Conservation (phyloP, 2,329 filamentous ascomycete genomes). For the Aspergillus pseudoviridinutans region DNA sequence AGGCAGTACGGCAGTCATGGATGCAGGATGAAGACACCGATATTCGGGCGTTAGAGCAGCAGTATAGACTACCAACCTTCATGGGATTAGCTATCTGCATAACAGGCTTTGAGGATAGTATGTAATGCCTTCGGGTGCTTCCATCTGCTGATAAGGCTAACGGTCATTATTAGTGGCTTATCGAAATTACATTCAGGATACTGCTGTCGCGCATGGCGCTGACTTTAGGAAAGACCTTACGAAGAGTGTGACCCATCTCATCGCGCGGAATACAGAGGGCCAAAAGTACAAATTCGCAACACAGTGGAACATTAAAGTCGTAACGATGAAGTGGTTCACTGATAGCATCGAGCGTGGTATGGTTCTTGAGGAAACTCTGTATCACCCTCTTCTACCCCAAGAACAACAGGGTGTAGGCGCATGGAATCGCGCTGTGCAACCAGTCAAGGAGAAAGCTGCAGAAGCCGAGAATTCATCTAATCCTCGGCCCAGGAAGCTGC, state of each 20-base stretch:
- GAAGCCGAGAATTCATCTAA: slow-evolving; percentile 47
- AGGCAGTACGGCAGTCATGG: slow-evolving; percentile 76
- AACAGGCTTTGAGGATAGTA: slow-evolving; percentile 66
- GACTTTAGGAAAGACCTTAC: slow-evolving; percentile 84
- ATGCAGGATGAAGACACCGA: slow-evolving; percentile 73
- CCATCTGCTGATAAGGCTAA: slow-evolving; percentile 3
- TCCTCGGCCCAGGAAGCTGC: slow-evolving; percentile 71
- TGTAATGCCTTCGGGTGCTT: slow-evolving; percentile 22
- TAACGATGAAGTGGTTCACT: slow-evolving; percentile 78
- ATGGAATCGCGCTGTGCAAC: slow-evolving; percentile 55
- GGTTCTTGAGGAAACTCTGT: slow-evolving; percentile 82
- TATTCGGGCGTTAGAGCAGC: slow-evolving; percentile 62
- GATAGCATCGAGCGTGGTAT: slow-evolving; percentile 82
- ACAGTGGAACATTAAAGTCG: slow-evolving; percentile 73
- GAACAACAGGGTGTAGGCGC: slow-evolving; percentile 74
- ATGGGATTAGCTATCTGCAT: slow-evolving; percentile 60
- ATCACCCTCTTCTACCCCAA: slow-evolving; percentile 67
- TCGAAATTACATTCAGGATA: slow-evolving; percentile 66
- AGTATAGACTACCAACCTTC: slow-evolving; percentile 46
- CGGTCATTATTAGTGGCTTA: slow-evolving; percentile 50
- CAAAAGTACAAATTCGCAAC: slow-evolving; percentile 89
- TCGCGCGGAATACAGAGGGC: slow-evolving; percentile 73
- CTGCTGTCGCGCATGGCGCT: slow-evolving; percentile 68
- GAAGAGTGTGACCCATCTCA: slow-evolving; percentile 78
- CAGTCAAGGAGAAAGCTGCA: slow-evolving; percentile 27